Base-by-base conservation (phyloP, 768 basidiomycete species). In the Mycena kentingensis region DNA sequence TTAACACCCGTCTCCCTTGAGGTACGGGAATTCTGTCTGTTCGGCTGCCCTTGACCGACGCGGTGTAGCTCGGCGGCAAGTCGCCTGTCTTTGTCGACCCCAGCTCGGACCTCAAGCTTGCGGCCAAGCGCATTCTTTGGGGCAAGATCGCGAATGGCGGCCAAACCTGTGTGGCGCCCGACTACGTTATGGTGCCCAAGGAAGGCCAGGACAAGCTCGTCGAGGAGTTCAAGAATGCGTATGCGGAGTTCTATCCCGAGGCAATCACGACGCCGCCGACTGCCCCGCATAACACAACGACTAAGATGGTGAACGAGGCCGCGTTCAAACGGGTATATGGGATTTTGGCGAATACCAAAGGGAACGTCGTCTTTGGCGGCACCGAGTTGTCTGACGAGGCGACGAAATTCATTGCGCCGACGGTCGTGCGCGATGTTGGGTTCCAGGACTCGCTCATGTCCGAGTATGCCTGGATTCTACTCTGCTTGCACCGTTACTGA, bases 141-240 rank as follows among this genome's bases (percentile, higher is more conserved):
- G 90, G 90, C n/a, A 90, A 90, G 41, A 67, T 72, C n/a, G 69
- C 77, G 31, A 94, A 94, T 59, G 82, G 81, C 0, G 92, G 92
- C 2, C 81, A 92, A 72, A 83, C 83, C 1, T 93, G 91, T 51
- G 74, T 85, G 3, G 82, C 87, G 4, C 81, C 81, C 0, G 81
- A 82, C 58, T 81, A 82, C 53, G 67, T 80, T 18, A 73, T 81
- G 46, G 77, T 82, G 4, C 76, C 77, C 12, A 70, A 62, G 22
- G 67, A 68, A 3, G 71, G 76, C 63, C 78, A 78, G 49, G 77
- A 78, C 31, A 68, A 59, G 16, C 72, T 81, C n/a, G 67, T 79
- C 1, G 59, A 70, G 1, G 78, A 74, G 7, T 63, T 82, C 24
- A 75, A 75, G 58, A 64, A 68, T 10, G 68, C 65, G 77, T 80